These are phyloP conservation scores for Sphagnum contortum DNA, from an alignment of 225 moss, liverwort and hornwort genomes.

Conservation along the genomic window DNA sequence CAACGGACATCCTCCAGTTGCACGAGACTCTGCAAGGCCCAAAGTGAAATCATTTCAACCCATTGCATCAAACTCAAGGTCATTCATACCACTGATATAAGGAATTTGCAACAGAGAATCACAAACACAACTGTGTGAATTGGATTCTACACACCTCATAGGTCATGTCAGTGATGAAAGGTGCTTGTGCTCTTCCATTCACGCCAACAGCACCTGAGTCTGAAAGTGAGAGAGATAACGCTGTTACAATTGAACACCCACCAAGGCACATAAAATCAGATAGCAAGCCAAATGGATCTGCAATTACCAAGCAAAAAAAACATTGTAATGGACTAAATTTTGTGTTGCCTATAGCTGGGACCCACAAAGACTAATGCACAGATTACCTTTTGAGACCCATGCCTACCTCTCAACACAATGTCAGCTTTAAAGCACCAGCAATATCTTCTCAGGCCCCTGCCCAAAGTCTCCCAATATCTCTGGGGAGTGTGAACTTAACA, in stretches of 20 bases:
- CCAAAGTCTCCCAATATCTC: neutral
- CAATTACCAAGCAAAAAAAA: neutral
- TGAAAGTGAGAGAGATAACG: conserved; percentile 31
- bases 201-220: conserved; percentile 12
- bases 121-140: neutral
- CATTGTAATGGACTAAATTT: neutral
- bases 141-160: conserved; percentile 29
- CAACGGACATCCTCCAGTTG: conserved; percentile 19
- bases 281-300: neutral
- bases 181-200: conserved; percentile 4
- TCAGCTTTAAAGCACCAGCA: conserved; percentile 10
- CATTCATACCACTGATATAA: neutral
- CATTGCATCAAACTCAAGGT: neutral
- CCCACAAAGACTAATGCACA: no score
- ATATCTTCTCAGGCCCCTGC: no score
- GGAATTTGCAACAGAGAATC: no score
- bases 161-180: conserved; percentile 33
- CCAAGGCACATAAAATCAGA: neutral
- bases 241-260: conserved; percentile 9
- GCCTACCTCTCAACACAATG: conserved; percentile 5
- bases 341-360: no score
- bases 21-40: conserved; percentile 9
- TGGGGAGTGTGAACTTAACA: conserved; percentile 5
- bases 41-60: neutral
- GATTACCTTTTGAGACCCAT: no score